Evolutionary conservation across 2,329 filamentous ascomycete species (phyloP).

Genomic region (Colletotrichum brevisporum): DNA sequence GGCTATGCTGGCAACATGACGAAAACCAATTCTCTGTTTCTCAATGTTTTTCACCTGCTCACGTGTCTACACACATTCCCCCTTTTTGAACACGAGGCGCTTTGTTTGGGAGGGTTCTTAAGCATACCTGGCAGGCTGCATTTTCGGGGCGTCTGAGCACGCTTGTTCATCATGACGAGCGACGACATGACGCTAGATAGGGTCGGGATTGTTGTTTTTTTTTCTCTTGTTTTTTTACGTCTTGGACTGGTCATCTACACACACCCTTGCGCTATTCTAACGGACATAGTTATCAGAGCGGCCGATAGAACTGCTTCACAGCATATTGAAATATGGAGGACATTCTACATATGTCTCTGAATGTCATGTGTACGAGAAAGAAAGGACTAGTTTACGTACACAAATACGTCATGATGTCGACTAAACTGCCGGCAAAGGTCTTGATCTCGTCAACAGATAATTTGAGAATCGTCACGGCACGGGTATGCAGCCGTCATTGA

Average conservation of each 20-base stretch:
- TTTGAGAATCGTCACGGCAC: no score
- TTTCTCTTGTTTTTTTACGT: neutral
- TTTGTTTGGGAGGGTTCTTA: slow-evolving; percentile 1
- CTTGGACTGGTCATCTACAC: neutral
- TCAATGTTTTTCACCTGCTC: neutral
- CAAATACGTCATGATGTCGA: no score
- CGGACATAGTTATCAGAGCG: no score
- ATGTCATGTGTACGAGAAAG: no score
- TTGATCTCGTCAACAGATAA: no score
- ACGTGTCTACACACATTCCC: neutral
- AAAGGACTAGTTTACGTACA: no score
- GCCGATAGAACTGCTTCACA: no score
- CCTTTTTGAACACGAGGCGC: slow-evolving; percentile 5
- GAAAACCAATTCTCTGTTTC: neutral
- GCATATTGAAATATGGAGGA: no score
- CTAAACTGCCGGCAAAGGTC: no score
- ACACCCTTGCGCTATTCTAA: neutral
- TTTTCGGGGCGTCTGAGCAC: slow-evolving; percentile 22
- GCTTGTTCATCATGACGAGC: slow-evolving; percentile 4
- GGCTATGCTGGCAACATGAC: slow-evolving; percentile 56
- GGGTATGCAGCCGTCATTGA: no score
- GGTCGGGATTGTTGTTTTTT: neutral
- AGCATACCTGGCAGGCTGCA: slow-evolving; percentile 23
- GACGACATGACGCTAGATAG: slow-evolving; percentile 17
- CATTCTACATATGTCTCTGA: no score